Percentiles rank a stretch among this genome's conserved stretches.
These are phyloP conservation scores for Yamadazyma triangularis DNA, from an alignment of 1,139 yeast genomes.

Conservation along the genomic window DNA sequence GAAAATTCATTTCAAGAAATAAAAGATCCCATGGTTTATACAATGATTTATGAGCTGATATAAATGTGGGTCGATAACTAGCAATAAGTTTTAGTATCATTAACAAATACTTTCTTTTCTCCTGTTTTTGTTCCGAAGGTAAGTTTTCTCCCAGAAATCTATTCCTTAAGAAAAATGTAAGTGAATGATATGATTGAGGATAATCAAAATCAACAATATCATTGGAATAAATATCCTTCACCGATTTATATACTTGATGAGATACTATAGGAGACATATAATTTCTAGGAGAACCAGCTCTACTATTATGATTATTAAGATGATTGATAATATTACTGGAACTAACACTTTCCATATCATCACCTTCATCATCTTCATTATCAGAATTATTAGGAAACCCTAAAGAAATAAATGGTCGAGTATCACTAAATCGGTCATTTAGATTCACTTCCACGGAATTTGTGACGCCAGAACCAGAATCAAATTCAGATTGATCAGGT, in stretches of 20 bases:
- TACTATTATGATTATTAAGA: conserved; percentile 6
- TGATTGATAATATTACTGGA: conserved; percentile 11
- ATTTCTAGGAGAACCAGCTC: conserved; percentile 2
- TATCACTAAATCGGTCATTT: conserved; percentile 20
- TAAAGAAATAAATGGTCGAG: conserved; percentile 41
- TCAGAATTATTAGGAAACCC: conserved; percentile 20
- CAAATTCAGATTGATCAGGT: conserved; percentile 26
- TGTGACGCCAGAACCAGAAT: neutral
- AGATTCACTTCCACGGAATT: neutral
- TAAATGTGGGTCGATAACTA: conserved; percentile 67
- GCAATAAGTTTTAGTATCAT: conserved; percentile 63
- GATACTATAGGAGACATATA: conserved; percentile 55
- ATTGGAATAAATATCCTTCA: conserved; percentile 59
- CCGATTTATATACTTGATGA: conserved; percentile 58
- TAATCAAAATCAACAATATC: conserved; percentile 58
- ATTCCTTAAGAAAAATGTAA: conserved; percentile 50
- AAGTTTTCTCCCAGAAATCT: conserved; percentile 45
- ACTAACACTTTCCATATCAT: neutral
- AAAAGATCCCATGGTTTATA: conserved; percentile 60
- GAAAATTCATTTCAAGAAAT: conserved; percentile 65
- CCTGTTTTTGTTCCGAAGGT: conserved; percentile 23
- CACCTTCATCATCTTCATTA: conserved; percentile 1
- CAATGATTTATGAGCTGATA: conserved; percentile 64
- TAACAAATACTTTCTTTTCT: conserved; percentile 44
- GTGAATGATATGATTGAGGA: conserved; percentile 61